Base-by-base conservation (phyloP, 1,139 yeast genomes). In the Scheffersomyces titani region DNA sequence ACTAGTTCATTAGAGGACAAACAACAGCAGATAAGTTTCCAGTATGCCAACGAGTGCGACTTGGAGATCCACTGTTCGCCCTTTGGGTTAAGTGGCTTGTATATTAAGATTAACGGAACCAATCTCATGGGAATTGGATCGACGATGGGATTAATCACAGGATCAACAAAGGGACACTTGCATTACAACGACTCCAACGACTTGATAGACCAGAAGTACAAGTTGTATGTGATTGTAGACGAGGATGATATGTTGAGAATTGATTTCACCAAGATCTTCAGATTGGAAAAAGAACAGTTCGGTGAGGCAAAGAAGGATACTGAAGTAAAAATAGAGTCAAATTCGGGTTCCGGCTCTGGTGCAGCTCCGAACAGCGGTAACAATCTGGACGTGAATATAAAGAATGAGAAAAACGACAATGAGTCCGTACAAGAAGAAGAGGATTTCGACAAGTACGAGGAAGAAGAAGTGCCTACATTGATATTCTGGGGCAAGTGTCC, bases 21-120 rank as follows among this genome's bases (percentile, higher is more conserved):
- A 30, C 50, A 50, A 47, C 53, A 69, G 46, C 76, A 71, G 56
- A 65, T 76, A 18, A 66, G 72, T 6, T 82, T 81, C 65, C 77
- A 78, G 54, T 81, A 75, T 61, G 83, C 86, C 55, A 81, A 81
- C 61, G 83, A 79, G 58, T 83, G 87, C 61, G 85, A 81, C 52
- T 67, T 84, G 48, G 87, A 83, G 64, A 79, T 82, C 44, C 86
- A 83, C 66, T 83, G 86, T 65, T 82, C 86, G 2, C 87, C 87
- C 2, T 83, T 84, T 66, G 88, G 87, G n/a, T 73, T 84, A 47
- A 77, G 83, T 50, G 87, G 87, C 11, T 66, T 83, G 18, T 83
- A 82, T 63, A 74, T 83, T 52, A 82, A 81, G 59, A 72, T 83
- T n/a, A 74, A 72, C n/a, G 86, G 83, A 5, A 79, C 85, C 3